Conservation (phyloP, 1,284 basidiomycete species). For the Boletus smithii region DNA sequence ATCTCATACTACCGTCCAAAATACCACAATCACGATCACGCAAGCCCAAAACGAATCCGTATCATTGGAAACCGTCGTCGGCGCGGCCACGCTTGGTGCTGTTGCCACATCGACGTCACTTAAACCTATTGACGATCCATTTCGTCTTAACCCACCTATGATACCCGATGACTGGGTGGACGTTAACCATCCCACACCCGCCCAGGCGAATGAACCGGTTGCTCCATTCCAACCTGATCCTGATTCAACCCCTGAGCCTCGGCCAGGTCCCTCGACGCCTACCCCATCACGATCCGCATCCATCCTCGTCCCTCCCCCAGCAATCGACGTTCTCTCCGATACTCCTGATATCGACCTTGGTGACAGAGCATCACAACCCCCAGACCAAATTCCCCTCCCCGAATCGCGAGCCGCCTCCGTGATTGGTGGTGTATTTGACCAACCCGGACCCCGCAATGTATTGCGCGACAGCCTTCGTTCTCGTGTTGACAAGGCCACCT, state of each 20-base stretch:
- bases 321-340: conserved; percentile 8
- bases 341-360: conserved; percentile 18
- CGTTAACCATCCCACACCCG: conserved; percentile 10
- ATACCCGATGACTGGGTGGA: conserved; percentile 35
- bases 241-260: conserved; percentile 7
- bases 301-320: conserved; percentile 10
- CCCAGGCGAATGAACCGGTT: conserved; percentile 8
- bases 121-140: conserved; percentile 15
- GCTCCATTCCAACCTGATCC: conserved; percentile 6
- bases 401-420: conserved; percentile 32
- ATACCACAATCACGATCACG: conserved; percentile 11
- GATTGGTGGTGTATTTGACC: conserved; percentile 28
- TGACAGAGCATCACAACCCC: conserved; percentile 6
- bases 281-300: conserved; percentile 16
- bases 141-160: conserved; percentile 13
- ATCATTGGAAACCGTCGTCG: conserved; percentile 2
- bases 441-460: conserved; percentile 19
- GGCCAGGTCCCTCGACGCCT: background rate
- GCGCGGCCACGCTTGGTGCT: background rate
- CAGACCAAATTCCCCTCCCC: conserved; percentile 28
- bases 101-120: background rate
- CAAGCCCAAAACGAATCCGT: conserved; percentile 15
- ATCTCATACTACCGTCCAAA: conserved; percentile 4
- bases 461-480: conserved; percentile 10
- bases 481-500: conserved; percentile 18